Conservation (phyloP, 106 monocot genomes). For the Cymbidium sinense region DNA sequence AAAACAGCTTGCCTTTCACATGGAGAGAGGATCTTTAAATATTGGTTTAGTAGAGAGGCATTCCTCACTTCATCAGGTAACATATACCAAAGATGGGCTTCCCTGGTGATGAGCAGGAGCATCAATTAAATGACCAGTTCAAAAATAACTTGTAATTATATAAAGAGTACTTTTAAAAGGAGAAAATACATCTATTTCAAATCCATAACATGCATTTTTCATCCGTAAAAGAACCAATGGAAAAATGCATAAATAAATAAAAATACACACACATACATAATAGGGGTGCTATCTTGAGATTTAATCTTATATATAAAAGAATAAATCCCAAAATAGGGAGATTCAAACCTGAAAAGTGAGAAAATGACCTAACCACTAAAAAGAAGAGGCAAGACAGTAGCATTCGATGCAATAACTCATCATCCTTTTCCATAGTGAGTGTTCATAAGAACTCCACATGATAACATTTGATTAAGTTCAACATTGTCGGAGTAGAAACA, state of each 20-base stretch:
- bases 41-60: constrained; percentile 42
- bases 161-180: not conserved
- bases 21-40: constrained; percentile 60
- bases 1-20: constrained; percentile 45
- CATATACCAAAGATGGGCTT: constrained; percentile 76
- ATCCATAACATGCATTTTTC: not conserved
- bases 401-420: no score
- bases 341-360: no score
- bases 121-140: not conserved
- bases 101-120: constrained; percentile 33
- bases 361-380: no score
- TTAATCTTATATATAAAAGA: no score
- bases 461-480: no score
- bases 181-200: not conserved
- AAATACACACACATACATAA: no score
- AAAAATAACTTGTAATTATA: not conserved
- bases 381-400: no score
- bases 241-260: not conserved
- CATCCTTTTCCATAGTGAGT: no score
- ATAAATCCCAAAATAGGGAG: no score
- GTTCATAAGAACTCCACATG: no score
- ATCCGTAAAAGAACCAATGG: not conserved
- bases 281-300: no score
- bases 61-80: constrained; percentile 61
- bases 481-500: no score